Evolutionary conservation across 2,329 filamentous ascomycete genomes (phyloP), one percentile per base, ranked within the genome.

Genomic region (Alternaria alternata): DNA sequence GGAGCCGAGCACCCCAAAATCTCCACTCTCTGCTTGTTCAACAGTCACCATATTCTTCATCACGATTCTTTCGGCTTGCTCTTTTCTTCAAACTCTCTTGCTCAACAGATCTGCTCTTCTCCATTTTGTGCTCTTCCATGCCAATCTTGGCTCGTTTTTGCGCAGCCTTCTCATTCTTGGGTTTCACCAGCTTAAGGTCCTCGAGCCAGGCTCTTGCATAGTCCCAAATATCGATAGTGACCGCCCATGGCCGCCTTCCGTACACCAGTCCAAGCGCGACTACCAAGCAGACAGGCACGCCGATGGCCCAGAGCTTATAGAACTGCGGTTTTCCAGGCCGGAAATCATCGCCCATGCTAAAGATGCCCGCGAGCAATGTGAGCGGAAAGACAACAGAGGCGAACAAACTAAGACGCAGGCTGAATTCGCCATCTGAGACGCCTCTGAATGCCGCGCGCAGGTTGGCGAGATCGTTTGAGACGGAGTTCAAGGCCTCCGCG

Each of bases 231-330:
- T 49, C 46, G 8, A 24, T 36, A 6, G 5, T 7, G 1, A 54
- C 32, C 18, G 24, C 39, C 56, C 49, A 59, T 1, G 56, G 49
- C 5, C 43, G 22, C 24, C 36, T 54, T 9, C 43, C 51, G 5
- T 59, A 59, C 12, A 59, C 28, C 9, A 59, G 14, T 4, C 32
- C 42, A 14, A 59, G 41, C 8, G 43, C 43, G 22, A 59, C 49
- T 11, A 12, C 8, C 8, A 48, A 24, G 22, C 42, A 59, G 46
- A 66, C 56, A 4, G 68, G 68, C 12, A 66, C 43, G 9, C 54
- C 55, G n/a, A 62, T 64, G 18, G 62, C 68, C 68, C 67, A 71
- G 24, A 68, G 66, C 5, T 67, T 62, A 67, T 67, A 71, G n/a
- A 69, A 69, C 11, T 61, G 39, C 24, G 30, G 12, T 3, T 57